phyloP scores from a whole-genome alignment of 306 rosid species.

The Glycine tomentella region DNA sequence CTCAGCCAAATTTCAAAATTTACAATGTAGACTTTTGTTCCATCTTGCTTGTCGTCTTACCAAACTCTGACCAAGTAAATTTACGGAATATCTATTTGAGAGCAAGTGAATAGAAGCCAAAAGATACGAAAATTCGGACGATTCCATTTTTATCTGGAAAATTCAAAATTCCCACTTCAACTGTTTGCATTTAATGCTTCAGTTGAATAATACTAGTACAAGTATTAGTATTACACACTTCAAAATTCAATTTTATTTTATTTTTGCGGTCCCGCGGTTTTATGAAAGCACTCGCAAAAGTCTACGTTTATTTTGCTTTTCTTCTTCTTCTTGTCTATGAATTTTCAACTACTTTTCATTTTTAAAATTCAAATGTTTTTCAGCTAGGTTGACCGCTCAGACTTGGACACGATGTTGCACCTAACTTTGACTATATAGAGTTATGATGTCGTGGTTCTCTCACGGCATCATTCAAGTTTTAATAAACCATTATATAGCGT shows the following conservation, averaged over 20 bases:
- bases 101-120: constrained; percentile 21
- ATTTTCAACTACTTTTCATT: neutral
- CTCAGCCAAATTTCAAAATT: neutral
- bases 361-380: constrained; percentile 43
- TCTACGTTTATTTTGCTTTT: constrained; percentile 1
- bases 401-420: neutral
- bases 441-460: constrained; percentile 21
- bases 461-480: constrained; percentile 22
- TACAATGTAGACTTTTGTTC: neutral
- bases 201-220: neutral
- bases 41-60: constrained; percentile 26
- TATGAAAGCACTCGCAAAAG: neutral
- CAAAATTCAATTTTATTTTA: neutral
- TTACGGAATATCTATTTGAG: constrained; percentile 36
- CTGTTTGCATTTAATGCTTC: neutral
- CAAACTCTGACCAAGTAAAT: constrained; percentile 23
- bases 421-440: constrained; percentile 54
- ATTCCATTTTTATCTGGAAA: constrained; percentile 20
- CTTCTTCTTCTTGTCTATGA: neutral
- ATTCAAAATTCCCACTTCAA: constrained; percentile 16
- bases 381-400: constrained; percentile 54
- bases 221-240: neutral
- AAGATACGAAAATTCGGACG: constrained; percentile 30
- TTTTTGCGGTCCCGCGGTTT: neutral
- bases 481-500: neutral